phyloP scores from a whole-genome alignment of 2,329 filamentous ascomycete species.

The Beauveria bassiana region DNA sequence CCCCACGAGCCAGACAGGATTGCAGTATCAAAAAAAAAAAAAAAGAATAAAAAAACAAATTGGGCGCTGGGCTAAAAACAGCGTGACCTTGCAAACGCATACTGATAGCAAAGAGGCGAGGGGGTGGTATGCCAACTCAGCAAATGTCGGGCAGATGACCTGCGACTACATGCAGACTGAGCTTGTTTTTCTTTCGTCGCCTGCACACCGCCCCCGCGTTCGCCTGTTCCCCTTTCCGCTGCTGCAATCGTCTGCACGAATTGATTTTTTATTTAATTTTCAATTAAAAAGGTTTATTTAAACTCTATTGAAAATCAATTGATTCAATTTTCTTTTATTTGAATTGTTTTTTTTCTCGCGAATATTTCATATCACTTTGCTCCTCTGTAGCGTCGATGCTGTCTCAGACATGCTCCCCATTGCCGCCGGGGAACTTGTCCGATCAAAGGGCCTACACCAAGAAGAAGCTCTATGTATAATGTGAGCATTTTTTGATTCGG shows the following conservation, averaged over 20 bases:
- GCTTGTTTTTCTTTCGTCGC: neutral
- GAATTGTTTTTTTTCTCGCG: neutral
- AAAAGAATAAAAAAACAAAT: no score
- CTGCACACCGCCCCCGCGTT: slow-evolving; percentile 6
- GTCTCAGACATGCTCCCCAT: slow-evolving; percentile 2
- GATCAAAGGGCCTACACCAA: neutral
- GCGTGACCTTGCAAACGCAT: slow-evolving; percentile 12
- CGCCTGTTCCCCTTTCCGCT: neutral
- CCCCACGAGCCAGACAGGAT: neutral
- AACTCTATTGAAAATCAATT: neutral
- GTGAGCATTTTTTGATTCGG: neutral
- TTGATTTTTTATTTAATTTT: neutral
- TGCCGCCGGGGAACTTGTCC: neutral
- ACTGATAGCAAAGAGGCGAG: slow-evolving; percentile 9
- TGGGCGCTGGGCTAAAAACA: neutral
- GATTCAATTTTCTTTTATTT: slow-evolving; percentile 1
- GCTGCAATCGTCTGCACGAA: neutral
- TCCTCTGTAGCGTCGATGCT: neutral
- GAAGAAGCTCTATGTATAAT: neutral
- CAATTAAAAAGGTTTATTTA: neutral
- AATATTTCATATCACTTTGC: neutral
- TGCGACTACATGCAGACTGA: slow-evolving; percentile 12
- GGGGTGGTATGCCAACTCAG: slow-evolving; percentile 28
- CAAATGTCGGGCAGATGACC: slow-evolving; percentile 30
- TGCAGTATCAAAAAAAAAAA: neutral